Conservation (phyloP, 1,139 yeast species). For the Saccharomycopsis phalli region DNA sequence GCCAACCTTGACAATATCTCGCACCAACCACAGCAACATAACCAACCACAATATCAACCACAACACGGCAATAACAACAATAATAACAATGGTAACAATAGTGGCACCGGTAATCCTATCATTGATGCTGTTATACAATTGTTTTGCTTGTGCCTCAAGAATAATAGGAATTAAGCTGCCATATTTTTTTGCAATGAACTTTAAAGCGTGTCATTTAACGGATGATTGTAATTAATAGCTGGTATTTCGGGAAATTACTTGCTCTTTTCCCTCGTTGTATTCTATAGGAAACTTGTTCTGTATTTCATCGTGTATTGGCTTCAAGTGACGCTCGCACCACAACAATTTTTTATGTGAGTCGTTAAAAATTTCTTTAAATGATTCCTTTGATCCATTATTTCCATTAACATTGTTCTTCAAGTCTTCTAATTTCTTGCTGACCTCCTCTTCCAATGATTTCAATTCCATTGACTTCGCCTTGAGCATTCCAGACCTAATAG, state of each 20-base stretch:
- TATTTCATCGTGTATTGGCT: slow-evolving; percentile 6
- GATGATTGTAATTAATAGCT: too few relatives aligned
- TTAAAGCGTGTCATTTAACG: neutral
- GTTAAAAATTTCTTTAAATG: slow-evolving; percentile 14
- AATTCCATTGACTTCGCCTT: slow-evolving; percentile 20
- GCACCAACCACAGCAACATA: slow-evolving; percentile 22
- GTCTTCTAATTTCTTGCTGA: slow-evolving; percentile 9
- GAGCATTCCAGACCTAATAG: slow-evolving; percentile 18
- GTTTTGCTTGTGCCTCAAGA: slow-evolving; percentile 26
- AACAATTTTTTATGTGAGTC: slow-evolving; percentile 13
- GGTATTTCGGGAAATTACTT: slow-evolving; percentile 11
- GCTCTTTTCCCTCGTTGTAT: slow-evolving; percentile 17
- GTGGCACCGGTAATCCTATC: slow-evolving; percentile 21
- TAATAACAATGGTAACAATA: slow-evolving; percentile 24
- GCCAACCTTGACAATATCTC: slow-evolving; percentile 13
- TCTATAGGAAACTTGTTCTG: slow-evolving; percentile 17
- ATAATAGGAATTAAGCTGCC: slow-evolving; percentile 11
- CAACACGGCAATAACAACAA: slow-evolving; percentile 26
- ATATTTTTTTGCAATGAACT: neutral
- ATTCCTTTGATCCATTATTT: slow-evolving; percentile 2
- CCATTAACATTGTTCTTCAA: slow-evolving; percentile 15
- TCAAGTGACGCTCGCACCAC: slow-evolving; percentile 16
- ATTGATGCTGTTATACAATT: slow-evolving; percentile 22
- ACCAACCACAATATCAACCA: slow-evolving; percentile 30
- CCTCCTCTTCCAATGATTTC: slow-evolving; percentile 12